Evolutionary conservation across 1,139 yeast genomes (phyloP).

Genomic region (Saccharomycopsis crataegensis): DNA sequence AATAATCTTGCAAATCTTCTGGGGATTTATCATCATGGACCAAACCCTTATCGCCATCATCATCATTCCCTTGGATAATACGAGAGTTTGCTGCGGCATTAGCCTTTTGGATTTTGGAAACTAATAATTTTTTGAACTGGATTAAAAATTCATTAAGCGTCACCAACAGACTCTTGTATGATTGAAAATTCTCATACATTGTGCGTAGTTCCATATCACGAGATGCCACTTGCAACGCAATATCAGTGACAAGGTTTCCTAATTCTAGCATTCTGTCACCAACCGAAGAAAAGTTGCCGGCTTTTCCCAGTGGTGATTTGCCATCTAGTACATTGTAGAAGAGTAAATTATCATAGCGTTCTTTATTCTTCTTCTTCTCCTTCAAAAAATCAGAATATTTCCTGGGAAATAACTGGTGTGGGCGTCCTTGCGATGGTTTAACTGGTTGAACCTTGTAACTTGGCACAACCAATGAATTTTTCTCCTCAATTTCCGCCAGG

Average conservation of each 20-base stretch:
- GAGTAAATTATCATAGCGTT: too few species aligned
- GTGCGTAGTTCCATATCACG: not conserved
- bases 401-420: not conserved
- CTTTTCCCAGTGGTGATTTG: too few species aligned
- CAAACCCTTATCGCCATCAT: not conserved
- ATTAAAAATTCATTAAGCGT: not conserved
- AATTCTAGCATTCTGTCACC: too few species aligned
- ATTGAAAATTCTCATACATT: not conserved
- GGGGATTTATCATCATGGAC: not conserved
- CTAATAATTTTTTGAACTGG: constrained; percentile 5
- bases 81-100: not conserved
- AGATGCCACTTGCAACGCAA: not conserved
- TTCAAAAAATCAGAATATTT: not conserved
- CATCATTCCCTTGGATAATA: not conserved
- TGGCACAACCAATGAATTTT: too few species aligned
- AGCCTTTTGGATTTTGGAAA: constrained; percentile 5
- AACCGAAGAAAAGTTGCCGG: too few species aligned
- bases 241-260: too few species aligned
- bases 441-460: too few species aligned
- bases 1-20: not conserved
- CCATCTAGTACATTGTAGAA: too few species aligned
- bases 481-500: too few species aligned
- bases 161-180: not conserved
- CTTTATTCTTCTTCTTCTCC: too few species aligned
- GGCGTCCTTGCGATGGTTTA: too few species aligned